Percentiles rank a stretch among this genome's conserved stretches.
Evolutionary conservation across 2,329 filamentous ascomycete species (phyloP).

Genomic region (Talaromyces verruculosus): DNA sequence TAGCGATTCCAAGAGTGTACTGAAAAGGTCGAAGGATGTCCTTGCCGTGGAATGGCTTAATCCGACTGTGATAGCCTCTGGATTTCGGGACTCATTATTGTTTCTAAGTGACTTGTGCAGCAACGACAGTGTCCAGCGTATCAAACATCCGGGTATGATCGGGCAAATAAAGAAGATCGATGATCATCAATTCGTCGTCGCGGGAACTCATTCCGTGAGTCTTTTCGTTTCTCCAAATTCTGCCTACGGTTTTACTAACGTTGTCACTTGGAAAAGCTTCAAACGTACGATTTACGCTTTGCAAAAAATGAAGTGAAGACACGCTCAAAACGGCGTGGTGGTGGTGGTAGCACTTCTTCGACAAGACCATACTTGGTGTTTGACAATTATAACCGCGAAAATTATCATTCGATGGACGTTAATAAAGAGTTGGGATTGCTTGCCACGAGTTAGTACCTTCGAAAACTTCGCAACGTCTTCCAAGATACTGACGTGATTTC

Average conservation of each 20-base stretch:
- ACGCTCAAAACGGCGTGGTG: constrained; percentile 31
- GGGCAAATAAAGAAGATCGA: constrained; percentile 39
- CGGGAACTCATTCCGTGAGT: constrained; percentile 35
- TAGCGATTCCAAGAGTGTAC: not conserved
- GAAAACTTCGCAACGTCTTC: not conserved
- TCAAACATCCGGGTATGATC: constrained; percentile 38
- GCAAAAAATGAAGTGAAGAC: constrained; percentile 25
- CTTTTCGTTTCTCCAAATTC: not conserved
- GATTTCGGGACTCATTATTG: constrained; percentile 36
- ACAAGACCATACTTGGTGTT: constrained; percentile 41
- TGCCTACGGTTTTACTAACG: no score
- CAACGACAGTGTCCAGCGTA: constrained; percentile 31
- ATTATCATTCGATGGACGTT: constrained; percentile 38
- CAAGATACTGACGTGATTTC: not conserved
- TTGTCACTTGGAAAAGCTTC: constrained; percentile 30
- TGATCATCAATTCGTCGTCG: constrained; percentile 37
- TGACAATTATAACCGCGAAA: constrained; percentile 31
- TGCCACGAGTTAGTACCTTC: constrained; percentile 35
- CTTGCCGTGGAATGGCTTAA: constrained; percentile 42
- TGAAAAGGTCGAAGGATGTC: constrained; percentile 23
- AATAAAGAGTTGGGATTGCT: constrained; percentile 39
- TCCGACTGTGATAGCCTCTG: constrained; percentile 37
- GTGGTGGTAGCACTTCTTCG: constrained; percentile 32
- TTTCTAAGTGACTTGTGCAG: constrained; percentile 40
- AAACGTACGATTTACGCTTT: constrained; percentile 46